Percentiles rank a stretch among this genome's conserved stretches.
These are phyloP conservation scores for Diaporthe velutina DNA, from an alignment of 2,329 filamentous ascomycete species.

Conservation along the genomic window DNA sequence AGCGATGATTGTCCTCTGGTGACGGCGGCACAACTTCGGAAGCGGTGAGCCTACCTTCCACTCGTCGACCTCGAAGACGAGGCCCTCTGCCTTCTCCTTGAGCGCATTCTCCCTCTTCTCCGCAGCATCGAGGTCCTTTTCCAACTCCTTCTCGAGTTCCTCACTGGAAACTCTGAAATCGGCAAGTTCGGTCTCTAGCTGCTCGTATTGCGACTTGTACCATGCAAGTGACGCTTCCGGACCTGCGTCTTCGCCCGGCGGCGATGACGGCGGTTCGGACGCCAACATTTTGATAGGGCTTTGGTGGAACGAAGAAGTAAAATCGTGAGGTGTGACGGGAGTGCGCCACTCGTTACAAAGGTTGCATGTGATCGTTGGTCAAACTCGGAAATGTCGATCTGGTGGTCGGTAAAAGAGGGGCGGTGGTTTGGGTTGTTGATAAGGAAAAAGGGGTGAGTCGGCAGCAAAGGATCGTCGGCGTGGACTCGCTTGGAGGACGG, in stretches of 20 bases:
- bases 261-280: constrained; percentile 71
- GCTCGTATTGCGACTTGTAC: constrained; percentile 97
- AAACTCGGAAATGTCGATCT: constrained; percentile 18
- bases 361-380: constrained; percentile 38
- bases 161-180: constrained; percentile 96
- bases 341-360: constrained; percentile 37
- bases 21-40: constrained; percentile 5
- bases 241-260: constrained; percentile 66
- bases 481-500: constrained; percentile 16
- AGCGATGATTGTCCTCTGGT: constrained; percentile 37
- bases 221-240: constrained; percentile 85
- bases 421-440: constrained; percentile 23
- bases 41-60: constrained; percentile 82
- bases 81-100: constrained; percentile 86
- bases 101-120: constrained; percentile 91
- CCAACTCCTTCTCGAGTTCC: constrained; percentile 92
- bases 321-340: constrained; percentile 35
- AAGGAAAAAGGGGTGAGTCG: constrained; percentile 34
- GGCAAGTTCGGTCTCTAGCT: constrained; percentile 88
- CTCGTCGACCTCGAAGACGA: constrained; percentile 93
- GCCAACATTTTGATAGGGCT: constrained; percentile 56
- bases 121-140: constrained; percentile 94
- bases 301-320: constrained; percentile 8
- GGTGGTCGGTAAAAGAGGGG: constrained; percentile 28
- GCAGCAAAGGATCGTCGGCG: constrained; percentile 26